Evolutionary conservation across 768 basidiomycete species (phyloP).

Genomic region (Rhizopogon vulgaris): DNA sequence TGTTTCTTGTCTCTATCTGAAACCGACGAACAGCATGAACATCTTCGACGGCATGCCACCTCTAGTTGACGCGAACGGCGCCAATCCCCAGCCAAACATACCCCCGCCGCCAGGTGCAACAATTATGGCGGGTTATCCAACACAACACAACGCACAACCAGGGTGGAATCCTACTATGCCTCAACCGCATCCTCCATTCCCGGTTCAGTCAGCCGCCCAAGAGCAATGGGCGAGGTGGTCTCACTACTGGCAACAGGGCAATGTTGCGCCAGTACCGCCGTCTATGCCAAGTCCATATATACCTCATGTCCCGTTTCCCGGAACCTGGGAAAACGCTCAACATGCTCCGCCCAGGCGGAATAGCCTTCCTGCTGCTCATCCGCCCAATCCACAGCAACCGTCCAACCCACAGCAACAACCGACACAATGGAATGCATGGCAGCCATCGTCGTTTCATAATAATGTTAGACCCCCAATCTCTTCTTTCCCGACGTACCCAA

Average conservation of each 20-base stretch:
- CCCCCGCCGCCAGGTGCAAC: conserved; percentile 20
- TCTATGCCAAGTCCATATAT: conserved; percentile 25
- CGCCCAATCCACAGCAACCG: conserved; percentile 9
- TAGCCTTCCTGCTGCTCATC: background rate
- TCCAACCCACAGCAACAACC: conserved; percentile 9
- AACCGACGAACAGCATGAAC: conserved; percentile 9
- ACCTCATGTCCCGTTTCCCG: conserved; percentile 14
- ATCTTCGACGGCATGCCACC: conserved; percentile 21
- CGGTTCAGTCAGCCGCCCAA: conserved; percentile 1
- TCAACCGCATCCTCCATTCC: background rate
- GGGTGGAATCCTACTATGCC: conserved; percentile 7
- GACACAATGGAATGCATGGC: conserved; percentile 8
- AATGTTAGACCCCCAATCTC: conserved; percentile 12
- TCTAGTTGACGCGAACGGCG: conserved; percentile 15
- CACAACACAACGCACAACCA: conserved; percentile 7
- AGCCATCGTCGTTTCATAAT: conserved; percentile 14
- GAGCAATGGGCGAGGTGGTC: conserved; percentile 6
- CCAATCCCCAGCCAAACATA: conserved; percentile 6
- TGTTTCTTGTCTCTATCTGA: conserved; percentile 11
- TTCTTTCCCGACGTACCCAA: conserved; percentile 9
- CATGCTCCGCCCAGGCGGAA: conserved; percentile 3
- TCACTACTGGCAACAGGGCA: background rate
- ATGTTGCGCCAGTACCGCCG: conserved; percentile 8
- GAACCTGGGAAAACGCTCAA: conserved; percentile 10
- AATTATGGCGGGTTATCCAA: conserved; percentile 7